phyloP scores from a whole-genome alignment of 306 rosid genomes.

The Ormosia emarginata region DNA sequence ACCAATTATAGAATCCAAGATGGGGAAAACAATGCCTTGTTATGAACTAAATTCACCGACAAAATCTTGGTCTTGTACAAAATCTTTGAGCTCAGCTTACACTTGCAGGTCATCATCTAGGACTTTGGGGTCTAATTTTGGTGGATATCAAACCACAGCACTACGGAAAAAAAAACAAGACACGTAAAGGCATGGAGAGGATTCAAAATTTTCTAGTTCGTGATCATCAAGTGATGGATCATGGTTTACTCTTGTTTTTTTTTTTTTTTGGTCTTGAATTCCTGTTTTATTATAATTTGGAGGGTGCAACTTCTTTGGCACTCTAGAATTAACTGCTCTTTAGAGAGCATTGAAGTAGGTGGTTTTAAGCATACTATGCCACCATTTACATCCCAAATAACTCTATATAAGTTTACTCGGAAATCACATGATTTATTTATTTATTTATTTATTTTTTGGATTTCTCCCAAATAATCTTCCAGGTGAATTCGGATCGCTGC shows the following conservation, averaged over 20 bases:
- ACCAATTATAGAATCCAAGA: background rate
- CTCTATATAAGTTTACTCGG: too few relatives aligned
- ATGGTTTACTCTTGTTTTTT: background rate
- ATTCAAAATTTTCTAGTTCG: too few relatives aligned
- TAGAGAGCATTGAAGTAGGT: too few relatives aligned
- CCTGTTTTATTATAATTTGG: background rate
- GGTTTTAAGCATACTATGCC: too few relatives aligned
- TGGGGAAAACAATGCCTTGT: too few relatives aligned
- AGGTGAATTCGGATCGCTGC: too few relatives aligned
- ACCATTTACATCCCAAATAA: too few relatives aligned
- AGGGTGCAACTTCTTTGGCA: background rate
- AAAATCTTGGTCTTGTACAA: background rate
- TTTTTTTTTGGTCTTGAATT: background rate
- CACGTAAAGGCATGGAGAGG: background rate
- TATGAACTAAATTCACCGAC: too few relatives aligned
- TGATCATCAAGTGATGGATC: background rate
- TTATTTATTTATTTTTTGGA: too few relatives aligned
- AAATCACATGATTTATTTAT: too few relatives aligned
- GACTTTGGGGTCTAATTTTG: background rate
- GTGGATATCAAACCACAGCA: background rate
- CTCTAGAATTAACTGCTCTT: too few relatives aligned
- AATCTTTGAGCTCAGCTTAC: background rate
- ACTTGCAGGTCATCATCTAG: background rate
- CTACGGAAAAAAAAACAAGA: background rate
- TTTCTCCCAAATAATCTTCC: too few relatives aligned